Evolutionary conservation across 1,139 yeast genomes (phyloP).

Genomic region (Ogataea hybrid): DNA sequence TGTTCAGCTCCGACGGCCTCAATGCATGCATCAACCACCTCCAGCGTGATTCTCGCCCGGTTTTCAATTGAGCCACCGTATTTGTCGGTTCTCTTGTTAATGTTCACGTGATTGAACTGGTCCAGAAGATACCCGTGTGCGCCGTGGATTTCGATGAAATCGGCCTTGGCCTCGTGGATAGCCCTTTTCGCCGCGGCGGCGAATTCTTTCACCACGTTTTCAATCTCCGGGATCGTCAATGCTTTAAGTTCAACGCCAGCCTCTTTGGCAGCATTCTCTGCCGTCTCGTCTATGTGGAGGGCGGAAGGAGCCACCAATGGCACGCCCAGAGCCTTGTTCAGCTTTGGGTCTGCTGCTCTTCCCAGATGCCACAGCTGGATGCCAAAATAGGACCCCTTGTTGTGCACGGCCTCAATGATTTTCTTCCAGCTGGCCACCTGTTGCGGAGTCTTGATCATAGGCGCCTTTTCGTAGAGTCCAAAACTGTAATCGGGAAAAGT

Average conservation of each 20-base stretch:
- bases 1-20: slow-evolving; percentile 33
- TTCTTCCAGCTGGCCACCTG: slow-evolving; percentile 48
- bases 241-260: slow-evolving; percentile 38
- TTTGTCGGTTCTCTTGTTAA: slow-evolving; percentile 47
- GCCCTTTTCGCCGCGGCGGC: slow-evolving; percentile 47
- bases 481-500: slow-evolving; percentile 45
- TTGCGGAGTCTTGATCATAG: slow-evolving; percentile 50
- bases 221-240: slow-evolving; percentile 37
- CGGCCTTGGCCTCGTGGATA: slow-evolving; percentile 44
- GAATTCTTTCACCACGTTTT: slow-evolving; percentile 37
- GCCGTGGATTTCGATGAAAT: slow-evolving; percentile 50
- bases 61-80: slow-evolving; percentile 52
- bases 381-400: slow-evolving; percentile 48
- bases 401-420: slow-evolving; percentile 56
- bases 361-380: slow-evolving; percentile 65
- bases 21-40: slow-evolving; percentile 38
- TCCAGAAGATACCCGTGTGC: slow-evolving; percentile 51
- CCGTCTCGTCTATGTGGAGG: slow-evolving; percentile 36
- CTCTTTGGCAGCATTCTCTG: slow-evolving; percentile 33
- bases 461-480: slow-evolving; percentile 43
- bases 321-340: slow-evolving; percentile 38
- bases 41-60: slow-evolving; percentile 37
- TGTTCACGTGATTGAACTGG: slow-evolving; percentile 38
- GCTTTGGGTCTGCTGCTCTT: slow-evolving; percentile 46
- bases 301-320: slow-evolving; percentile 49